Evolutionary conservation across 2,329 filamentous ascomycete species (phyloP).

Genomic region (Exophiala viscosa): DNA sequence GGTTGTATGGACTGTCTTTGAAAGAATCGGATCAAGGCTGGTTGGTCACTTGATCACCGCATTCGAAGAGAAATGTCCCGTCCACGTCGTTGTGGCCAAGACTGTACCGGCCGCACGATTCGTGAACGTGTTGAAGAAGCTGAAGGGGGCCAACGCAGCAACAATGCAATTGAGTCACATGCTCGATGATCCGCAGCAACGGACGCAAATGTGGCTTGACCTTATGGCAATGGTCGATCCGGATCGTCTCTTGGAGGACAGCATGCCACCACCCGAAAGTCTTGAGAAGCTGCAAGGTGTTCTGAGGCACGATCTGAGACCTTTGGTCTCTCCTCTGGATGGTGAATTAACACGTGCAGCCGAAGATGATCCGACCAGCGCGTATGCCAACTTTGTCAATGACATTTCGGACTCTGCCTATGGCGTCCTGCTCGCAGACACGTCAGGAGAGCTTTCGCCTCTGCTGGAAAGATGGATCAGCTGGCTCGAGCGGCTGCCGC

Average conservation of each 20-base stretch:
- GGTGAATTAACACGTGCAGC: constrained; percentile 24
- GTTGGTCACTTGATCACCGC: constrained; percentile 78
- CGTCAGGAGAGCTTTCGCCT: constrained; percentile 9
- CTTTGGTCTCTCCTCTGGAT: constrained; percentile 40
- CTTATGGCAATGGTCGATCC: constrained; percentile 66
- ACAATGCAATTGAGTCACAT: constrained; percentile 93
- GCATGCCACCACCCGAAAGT: constrained; percentile 53
- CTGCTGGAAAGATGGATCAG: constrained; percentile 42
- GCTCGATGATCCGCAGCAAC: constrained; percentile 80
- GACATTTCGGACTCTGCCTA: constrained; percentile 7
- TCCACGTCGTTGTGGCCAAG: constrained; percentile 82
- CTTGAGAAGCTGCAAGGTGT: constrained; percentile 37
- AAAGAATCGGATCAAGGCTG: constrained; percentile 78
- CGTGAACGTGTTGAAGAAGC: constrained; percentile 76
- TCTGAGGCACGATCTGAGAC: constrained; percentile 43
- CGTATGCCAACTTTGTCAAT: constrained; percentile 24
- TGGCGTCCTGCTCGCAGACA: constrained; percentile 14
- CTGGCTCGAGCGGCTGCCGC: constrained; percentile 41
- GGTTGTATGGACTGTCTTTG: constrained; percentile 77
- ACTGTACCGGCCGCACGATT: constrained; percentile 86
- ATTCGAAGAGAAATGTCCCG: constrained; percentile 78
- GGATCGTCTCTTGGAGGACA: constrained; percentile 55
- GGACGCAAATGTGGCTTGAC: constrained; percentile 93
- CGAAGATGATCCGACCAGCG: constrained; percentile 35
- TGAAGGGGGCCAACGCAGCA: constrained; percentile 85